These are phyloP conservation scores for Coniochaeta ligniaria DNA, from an alignment of 2,329 filamentous ascomycete species.

Conservation along the genomic window DNA sequence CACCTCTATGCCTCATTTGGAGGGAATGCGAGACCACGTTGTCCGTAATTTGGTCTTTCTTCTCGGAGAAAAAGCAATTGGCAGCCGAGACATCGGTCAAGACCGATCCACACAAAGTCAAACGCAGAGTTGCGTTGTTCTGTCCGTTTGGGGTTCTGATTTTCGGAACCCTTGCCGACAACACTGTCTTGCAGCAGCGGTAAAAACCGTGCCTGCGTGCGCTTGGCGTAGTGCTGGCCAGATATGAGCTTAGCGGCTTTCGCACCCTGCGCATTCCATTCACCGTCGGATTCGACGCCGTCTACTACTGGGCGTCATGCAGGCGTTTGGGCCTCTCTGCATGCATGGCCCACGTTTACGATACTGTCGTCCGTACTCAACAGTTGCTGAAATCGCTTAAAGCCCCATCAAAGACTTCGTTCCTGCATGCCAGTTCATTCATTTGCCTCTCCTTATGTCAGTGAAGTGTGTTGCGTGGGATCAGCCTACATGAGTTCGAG, in stretches of 20 bases:
- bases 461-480: neutral
- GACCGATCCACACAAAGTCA: neutral
- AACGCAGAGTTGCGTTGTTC: slow-evolving; percentile 2
- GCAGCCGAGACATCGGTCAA: neutral
- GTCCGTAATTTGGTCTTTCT: neutral
- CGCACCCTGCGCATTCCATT: neutral
- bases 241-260: neutral
- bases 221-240: neutral
- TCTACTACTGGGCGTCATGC: neutral
- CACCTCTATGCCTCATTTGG: neutral
- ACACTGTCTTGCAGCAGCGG: neutral
- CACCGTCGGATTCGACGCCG: neutral
- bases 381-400: neutral
- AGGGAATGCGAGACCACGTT: neutral
- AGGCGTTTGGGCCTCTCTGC: slow-evolving; percentile 9
- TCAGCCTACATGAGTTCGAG: neutral
- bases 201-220: neutral
- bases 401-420: slow-evolving; percentile 2
- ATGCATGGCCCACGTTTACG: slow-evolving; percentile 16
- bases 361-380: slow-evolving; percentile 1
- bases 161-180: neutral
- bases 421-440: slow-evolving; percentile 13
- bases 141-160: neutral
- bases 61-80: neutral
- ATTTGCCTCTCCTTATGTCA: neutral